A percentile compares a stretch with the other conserved stretches of the same genome.
Conservation (phyloP, 352 stramenopile genomes). For the Globisporangium spinosum region DNA sequence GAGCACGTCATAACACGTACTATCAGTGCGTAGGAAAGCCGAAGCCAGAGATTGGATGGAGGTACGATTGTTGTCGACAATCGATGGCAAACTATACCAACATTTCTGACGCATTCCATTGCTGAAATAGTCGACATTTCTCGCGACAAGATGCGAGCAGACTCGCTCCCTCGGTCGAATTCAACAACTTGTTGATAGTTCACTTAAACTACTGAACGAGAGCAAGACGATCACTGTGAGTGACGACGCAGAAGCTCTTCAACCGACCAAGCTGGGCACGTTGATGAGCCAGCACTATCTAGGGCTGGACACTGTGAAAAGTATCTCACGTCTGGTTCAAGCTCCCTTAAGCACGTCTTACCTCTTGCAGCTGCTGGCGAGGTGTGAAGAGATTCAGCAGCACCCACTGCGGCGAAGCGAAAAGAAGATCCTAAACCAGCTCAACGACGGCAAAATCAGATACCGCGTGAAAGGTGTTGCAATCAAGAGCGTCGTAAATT, state of each 20-base stretch:
- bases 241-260: constrained; percentile 24
- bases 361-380: constrained; percentile 24
- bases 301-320: constrained; percentile 54
- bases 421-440: constrained; percentile 25
- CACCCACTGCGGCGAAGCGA: constrained; percentile 29
- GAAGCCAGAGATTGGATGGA: constrained; percentile 17
- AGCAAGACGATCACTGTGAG: constrained; percentile 25
- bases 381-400: constrained; percentile 25
- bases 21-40: constrained; percentile 30
- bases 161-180: background rate
- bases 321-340: constrained; percentile 28
- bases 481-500: constrained; percentile 15
- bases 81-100: background rate
- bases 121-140: constrained; percentile 12
- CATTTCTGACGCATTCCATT: background rate
- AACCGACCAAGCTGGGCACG: constrained; percentile 29
- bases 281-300: constrained; percentile 77
- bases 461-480: constrained; percentile 12
- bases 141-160: constrained; percentile 4
- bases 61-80: constrained; percentile 7
- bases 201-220: constrained; percentile 32
- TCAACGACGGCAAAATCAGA: constrained; percentile 21
- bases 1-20: background rate
- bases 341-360: constrained; percentile 11
- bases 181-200: constrained; percentile 21